Conservation (phyloP, 345 rosid genomes). For the Carallia brachiata region DNA sequence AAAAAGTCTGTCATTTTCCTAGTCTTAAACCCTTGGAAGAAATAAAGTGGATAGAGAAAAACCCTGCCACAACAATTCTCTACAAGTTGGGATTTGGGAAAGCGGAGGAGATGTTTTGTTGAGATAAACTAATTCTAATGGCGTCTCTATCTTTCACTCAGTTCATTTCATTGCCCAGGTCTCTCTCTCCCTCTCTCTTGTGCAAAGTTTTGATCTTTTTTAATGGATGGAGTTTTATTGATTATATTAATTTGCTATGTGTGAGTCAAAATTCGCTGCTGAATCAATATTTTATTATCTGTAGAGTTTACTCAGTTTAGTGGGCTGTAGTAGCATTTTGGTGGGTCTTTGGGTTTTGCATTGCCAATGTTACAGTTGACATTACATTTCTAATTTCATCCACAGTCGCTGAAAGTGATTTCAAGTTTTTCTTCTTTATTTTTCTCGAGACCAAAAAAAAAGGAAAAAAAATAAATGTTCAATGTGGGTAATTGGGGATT, state of each 20-base stretch:
- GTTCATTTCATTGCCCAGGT: conserved; percentile 65
- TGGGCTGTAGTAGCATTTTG: neutral
- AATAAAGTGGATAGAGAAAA: neutral
- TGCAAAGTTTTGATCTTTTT: neutral
- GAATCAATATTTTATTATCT: neutral
- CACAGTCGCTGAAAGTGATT: too few species aligned
- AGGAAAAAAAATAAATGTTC: neutral
- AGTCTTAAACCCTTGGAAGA: neutral
- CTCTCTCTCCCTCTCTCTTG: conserved; percentile 23
- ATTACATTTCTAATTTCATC: too few species aligned
- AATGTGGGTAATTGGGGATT: neutral
- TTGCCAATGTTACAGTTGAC: too few species aligned
- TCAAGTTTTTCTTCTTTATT: too few species aligned
- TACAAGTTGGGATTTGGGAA: neutral
- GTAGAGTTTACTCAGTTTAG: neutral
- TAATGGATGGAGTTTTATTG: conserved; percentile 1
- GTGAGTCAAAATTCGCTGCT: neutral
- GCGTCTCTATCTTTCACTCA: conserved; percentile 66
- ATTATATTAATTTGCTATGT: neutral
- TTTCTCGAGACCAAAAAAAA: too few species aligned
- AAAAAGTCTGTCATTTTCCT: neutral
- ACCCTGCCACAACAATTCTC: neutral
- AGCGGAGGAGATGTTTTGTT: neutral
- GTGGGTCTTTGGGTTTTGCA: neutral
- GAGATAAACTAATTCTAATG: conserved; percentile 32